phyloP scores from a whole-genome alignment of 73 alveolate genomes.

The Paramecium caudatum region DNA sequence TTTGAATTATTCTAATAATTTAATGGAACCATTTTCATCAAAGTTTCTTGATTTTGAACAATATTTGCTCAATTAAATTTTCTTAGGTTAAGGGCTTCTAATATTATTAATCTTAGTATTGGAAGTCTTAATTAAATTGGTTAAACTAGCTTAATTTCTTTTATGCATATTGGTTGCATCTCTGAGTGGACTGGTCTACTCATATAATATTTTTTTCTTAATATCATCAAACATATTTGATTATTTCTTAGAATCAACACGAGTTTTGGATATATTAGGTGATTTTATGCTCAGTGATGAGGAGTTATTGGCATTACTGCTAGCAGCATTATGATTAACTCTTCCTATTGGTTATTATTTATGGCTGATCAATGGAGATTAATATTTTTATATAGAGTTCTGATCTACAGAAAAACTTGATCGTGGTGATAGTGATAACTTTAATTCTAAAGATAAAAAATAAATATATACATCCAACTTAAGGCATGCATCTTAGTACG shows the following conservation, averaged over 20 bases:
- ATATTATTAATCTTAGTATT: not conserved
- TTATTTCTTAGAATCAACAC: constrained; percentile 44
- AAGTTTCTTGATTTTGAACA: constrained; percentile 29
- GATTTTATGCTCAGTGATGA: constrained; percentile 30
- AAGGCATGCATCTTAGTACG: constrained; percentile 42
- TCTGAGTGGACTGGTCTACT: constrained; percentile 59
- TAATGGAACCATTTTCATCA: constrained; percentile 52
- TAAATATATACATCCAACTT: not conserved
- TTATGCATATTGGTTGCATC: constrained; percentile 49
- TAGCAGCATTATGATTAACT: not conserved
- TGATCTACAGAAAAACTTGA: constrained; percentile 22
- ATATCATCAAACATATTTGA: constrained; percentile 45
- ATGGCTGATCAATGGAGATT: constrained; percentile 44
- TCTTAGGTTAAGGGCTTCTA: not conserved
- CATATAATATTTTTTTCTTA: constrained; percentile 15
- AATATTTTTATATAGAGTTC: constrained; percentile 42
- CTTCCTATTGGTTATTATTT: not conserved
- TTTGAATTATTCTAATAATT: constrained; percentile 47
- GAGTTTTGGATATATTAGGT: constrained; percentile 44
- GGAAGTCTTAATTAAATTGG: not conserved
- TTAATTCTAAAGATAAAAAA: constrained; percentile 1
- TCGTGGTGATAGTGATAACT: constrained; percentile 35
- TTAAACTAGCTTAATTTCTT: not conserved
- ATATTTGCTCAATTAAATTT: not conserved
- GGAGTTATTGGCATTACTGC: not conserved